Evolutionary conservation across 1,139 yeast genomes (phyloP).

Genomic region (Blastobotrys petasosporus): DNA sequence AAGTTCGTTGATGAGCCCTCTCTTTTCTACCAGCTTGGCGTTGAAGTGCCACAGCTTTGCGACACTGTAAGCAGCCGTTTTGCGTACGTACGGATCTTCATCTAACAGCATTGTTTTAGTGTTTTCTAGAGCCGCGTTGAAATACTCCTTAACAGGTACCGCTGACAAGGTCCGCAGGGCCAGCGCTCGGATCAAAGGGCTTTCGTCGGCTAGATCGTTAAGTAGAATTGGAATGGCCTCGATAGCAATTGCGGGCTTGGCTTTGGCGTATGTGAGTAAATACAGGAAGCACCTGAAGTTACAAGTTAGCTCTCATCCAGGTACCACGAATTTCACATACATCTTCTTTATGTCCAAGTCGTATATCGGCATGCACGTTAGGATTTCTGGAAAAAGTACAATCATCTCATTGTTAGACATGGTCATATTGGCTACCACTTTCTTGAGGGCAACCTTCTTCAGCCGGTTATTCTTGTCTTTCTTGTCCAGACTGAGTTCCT

Average conservation of each 20-base stretch:
- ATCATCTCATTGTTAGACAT: slow-evolving; percentile 77
- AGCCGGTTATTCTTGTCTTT: slow-evolving; percentile 42
- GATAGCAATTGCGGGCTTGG: slow-evolving; percentile 50
- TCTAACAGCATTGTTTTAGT: slow-evolving; percentile 42
- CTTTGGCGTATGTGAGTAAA: slow-evolving; percentile 53
- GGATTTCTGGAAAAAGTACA: slow-evolving; percentile 58
- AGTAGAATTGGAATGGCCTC: slow-evolving; percentile 53
- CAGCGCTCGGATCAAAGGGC: slow-evolving; percentile 44
- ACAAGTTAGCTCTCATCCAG: neutral
- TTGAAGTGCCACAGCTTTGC: slow-evolving; percentile 62
- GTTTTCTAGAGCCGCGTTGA: slow-evolving; percentile 41
- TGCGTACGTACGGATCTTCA: slow-evolving; percentile 55
- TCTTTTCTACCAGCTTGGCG: slow-evolving; percentile 41
- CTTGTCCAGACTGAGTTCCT: slow-evolving; percentile 51
- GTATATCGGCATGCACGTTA: slow-evolving; percentile 52
- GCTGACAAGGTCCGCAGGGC: slow-evolving; percentile 63
- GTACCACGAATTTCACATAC: slow-evolving; percentile 14
- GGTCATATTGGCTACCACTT: slow-evolving; percentile 76
- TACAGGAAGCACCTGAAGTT: slow-evolving; percentile 38
- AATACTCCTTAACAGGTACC: slow-evolving; percentile 49
- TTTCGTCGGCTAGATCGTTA: slow-evolving; percentile 44
- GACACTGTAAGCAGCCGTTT: slow-evolving; percentile 63
- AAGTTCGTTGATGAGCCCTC: slow-evolving; percentile 47
- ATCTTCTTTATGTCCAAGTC: slow-evolving; percentile 72
- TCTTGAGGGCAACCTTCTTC: slow-evolving; percentile 60